Conservation (phyloP, 2,329 filamentous ascomycete species). For the Paramyrothecium sp. region DNA sequence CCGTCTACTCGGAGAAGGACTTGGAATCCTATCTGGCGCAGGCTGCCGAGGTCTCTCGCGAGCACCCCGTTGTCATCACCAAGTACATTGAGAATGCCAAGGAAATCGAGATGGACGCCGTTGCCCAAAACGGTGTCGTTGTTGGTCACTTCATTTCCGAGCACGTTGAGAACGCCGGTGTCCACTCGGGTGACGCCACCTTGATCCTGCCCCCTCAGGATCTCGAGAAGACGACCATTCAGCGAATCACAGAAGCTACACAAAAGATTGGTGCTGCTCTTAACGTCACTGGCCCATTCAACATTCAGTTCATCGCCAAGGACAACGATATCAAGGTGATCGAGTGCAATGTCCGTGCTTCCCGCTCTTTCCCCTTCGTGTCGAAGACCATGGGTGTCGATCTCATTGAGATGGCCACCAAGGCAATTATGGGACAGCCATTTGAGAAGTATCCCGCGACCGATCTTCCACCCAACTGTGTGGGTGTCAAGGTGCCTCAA, state of each 20-base stretch:
- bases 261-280: slow-evolving; percentile 91
- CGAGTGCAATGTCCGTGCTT: slow-evolving; percentile 96
- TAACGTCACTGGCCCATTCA: slow-evolving; percentile 95
- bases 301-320: slow-evolving; percentile 99
- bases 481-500: slow-evolving; percentile 96
- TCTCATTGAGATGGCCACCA: slow-evolving; percentile 97
- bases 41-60: slow-evolving; percentile 87
- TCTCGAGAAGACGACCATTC: slow-evolving; percentile 82
- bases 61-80: slow-evolving; percentile 96
- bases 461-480: slow-evolving; percentile 74
- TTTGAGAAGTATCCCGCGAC: slow-evolving; percentile 79
- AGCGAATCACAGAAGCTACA: slow-evolving; percentile 90
- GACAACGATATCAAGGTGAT: slow-evolving; percentile 99
- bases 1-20: slow-evolving; percentile 94
- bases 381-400: slow-evolving; percentile 99
- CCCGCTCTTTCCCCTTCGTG: slow-evolving; percentile 95
- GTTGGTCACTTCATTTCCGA: slow-evolving; percentile 97
- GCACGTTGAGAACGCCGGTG: slow-evolving; percentile 97
- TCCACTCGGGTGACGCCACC: slow-evolving; percentile 97
- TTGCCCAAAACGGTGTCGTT: slow-evolving; percentile 84
- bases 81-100: slow-evolving; percentile 99
- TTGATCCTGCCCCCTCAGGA: slow-evolving; percentile 94
- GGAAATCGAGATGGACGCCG: slow-evolving; percentile 99
- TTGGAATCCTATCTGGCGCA: slow-evolving; percentile 85
- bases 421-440: slow-evolving; percentile 86